These are phyloP conservation scores for Eutrema salsugineum DNA, from an alignment of 441 rosid genomes.

Conservation along the genomic window DNA sequence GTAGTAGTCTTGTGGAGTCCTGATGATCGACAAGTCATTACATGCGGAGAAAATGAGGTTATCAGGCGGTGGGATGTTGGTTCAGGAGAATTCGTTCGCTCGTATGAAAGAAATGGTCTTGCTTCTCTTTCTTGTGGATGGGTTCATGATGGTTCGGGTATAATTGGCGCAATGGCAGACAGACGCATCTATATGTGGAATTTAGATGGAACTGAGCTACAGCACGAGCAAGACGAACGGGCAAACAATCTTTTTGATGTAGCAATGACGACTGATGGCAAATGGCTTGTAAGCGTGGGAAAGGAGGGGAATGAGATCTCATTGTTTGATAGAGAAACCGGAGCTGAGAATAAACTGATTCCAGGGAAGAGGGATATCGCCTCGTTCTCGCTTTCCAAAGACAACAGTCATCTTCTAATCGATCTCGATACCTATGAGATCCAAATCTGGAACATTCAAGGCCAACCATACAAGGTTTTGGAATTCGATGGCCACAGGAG, in stretches of 20 bases:
- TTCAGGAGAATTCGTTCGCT: constrained; percentile 45
- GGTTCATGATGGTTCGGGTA: constrained; percentile 44
- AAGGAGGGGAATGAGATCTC: constrained; percentile 43
- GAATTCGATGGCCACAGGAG: neutral
- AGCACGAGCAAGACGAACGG: constrained; percentile 54
- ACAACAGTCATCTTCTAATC: constrained; percentile 50
- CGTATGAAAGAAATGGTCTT: constrained; percentile 41
- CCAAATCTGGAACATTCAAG: neutral
- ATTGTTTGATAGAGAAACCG: constrained; percentile 47
- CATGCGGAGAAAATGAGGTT: constrained; percentile 53
- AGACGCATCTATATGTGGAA: constrained; percentile 49
- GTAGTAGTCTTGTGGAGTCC: constrained; percentile 56
- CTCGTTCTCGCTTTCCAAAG: constrained; percentile 68
- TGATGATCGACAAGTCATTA: constrained; percentile 48
- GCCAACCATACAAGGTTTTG: neutral
- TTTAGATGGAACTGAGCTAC: constrained; percentile 51
- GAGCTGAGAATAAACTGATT: constrained; percentile 45
- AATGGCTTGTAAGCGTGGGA: constrained; percentile 51
- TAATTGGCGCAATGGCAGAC: constrained; percentile 45
- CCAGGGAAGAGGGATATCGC: too few species aligned
- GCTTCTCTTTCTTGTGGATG: constrained; percentile 56
- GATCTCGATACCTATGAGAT: neutral
- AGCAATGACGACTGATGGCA: constrained; percentile 63
- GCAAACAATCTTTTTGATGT: constrained; percentile 52
- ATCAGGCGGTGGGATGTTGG: constrained; percentile 52